Base-by-base conservation (phyloP, 257 asterid genomes). In the Leonotis leonurus region DNA sequence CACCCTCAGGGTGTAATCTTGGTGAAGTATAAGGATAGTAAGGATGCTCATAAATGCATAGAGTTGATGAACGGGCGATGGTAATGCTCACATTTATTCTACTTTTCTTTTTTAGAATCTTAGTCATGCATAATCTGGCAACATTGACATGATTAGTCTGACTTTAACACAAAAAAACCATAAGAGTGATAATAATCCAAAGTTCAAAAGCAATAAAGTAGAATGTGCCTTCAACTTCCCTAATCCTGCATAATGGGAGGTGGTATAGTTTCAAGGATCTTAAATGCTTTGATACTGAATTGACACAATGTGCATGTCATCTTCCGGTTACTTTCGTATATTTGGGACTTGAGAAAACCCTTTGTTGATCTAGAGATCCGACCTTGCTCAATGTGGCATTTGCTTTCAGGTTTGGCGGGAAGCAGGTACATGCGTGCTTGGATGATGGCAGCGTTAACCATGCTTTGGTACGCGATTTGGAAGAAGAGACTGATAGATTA, bases 1-100 rank as follows among this genome's bases (percentile, higher is more conserved):
- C 82, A 91, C 62, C 98, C 96, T 1, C 95, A 82, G 62, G 98
- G 98, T 48, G 98, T 86, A 70, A 58, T 91, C 70, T 74, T 91
- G 80, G 89, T 88, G 72, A 91, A 69, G 82, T 91, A 67, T 24
- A 88, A 84, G 71, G 98, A 91, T 66, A 66, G 80, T 25, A 83
- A 75, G 68, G 95, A 88, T 75, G 98, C 95, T 46, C 81, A 67
- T 24, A 86, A 78, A 76, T 91, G 98, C 87, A 86, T 88, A 66
- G 98, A 86, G 78, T 54, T 77, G 81, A 91, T 91, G 96, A 81
- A 84, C 29, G 95, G 96, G 5, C 88, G 98, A 67, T 91, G 98
- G 98, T 91, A 81, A 77, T 39, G 18, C 61, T 27, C 63, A 45
- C 61, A 43, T 68, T 37, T 65, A 46, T 48, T 33, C 50, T 60